Conservation (phyloP, 352 stramenopile genomes). For the Globisporangium cederbergense region DNA sequence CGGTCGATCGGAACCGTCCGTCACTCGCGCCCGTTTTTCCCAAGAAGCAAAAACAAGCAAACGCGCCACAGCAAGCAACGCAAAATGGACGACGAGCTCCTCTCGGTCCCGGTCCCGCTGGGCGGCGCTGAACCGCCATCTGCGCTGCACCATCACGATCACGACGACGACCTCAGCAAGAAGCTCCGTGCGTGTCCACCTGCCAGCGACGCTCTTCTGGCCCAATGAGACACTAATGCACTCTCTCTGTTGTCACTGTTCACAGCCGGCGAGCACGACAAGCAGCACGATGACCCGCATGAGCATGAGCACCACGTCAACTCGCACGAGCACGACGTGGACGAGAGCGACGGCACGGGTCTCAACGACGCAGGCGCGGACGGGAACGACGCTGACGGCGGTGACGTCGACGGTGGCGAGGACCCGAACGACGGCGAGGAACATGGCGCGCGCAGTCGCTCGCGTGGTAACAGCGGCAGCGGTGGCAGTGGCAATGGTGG, state of each 20-base stretch:
- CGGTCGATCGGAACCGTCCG: not conserved
- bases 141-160: constrained; percentile 13
- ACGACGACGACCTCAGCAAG: constrained; percentile 12
- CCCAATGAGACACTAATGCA: not conserved
- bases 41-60: too few species aligned
- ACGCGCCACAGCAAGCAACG: not conserved
- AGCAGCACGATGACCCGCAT: not conserved
- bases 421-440: not conserved
- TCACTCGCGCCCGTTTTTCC: too few species aligned
- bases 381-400: constrained; percentile 1
- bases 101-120: constrained; percentile 18
- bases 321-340: not conserved
- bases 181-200: constrained; percentile 7
- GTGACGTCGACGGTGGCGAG: not conserved
- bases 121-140: constrained; percentile 16
- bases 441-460: not conserved
- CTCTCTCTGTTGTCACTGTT: not conserved
- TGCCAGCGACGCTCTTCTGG: not conserved
- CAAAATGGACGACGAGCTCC: constrained; percentile 22
- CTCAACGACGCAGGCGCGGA: constrained; percentile 4
- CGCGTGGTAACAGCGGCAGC: not conserved
- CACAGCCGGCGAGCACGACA: constrained; percentile 7
- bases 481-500: not conserved
- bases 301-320: not conserved
- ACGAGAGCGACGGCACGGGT: constrained; percentile 4